These are phyloP conservation scores for Aegilops tauschii DNA, from an alignment of 176 grass and related monocot genomes.

Conservation along the genomic window DNA sequence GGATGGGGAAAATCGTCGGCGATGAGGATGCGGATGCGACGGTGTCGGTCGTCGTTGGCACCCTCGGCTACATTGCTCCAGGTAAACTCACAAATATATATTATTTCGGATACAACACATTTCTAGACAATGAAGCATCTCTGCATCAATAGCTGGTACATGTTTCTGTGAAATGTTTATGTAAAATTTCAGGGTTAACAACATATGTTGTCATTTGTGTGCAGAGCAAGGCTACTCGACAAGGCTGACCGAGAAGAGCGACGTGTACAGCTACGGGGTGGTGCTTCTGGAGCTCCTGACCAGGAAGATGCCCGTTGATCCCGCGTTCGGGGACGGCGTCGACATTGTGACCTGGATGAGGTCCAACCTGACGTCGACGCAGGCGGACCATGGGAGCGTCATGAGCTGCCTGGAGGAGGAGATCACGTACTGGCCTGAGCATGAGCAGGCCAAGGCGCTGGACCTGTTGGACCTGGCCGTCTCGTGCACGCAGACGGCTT, in stretches of 20 bases:
- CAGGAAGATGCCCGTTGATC: conserved; percentile 62
- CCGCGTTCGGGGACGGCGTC: conserved; percentile 43
- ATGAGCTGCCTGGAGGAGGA: conserved; percentile 45
- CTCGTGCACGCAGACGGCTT: conserved; percentile 39
- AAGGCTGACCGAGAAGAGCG: conserved; percentile 57
- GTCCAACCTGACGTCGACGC: conserved; percentile 26
- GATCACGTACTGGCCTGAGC: conserved; percentile 45
- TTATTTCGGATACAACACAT: not conserved
- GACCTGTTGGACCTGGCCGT: conserved; percentile 44
- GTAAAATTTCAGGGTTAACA: not conserved
- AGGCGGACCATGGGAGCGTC: conserved; percentile 6
- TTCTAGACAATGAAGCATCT: not conserved
- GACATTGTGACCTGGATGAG: conserved; percentile 64
- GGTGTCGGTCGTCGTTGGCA: conserved; percentile 51
- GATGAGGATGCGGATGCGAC: conserved; percentile 30
- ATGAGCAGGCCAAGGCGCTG: conserved; percentile 42
- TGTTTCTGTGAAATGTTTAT: not conserved
- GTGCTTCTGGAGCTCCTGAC: conserved; percentile 67
- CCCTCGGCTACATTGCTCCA: conserved; percentile 75
- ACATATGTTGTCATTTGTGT: not conserved
- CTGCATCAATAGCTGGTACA: not conserved
- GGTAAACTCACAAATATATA: conserved; percentile 24
- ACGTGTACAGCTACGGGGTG: conserved; percentile 73
- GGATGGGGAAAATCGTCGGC: conserved; percentile 47
- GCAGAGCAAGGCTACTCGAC: conserved; percentile 55